A percentile compares a stretch with the other conserved stretches of the same genome.
These are phyloP conservation scores for Nicotiana otophora DNA, from an alignment of 257 asterid genomes.

Conservation along the genomic window DNA sequence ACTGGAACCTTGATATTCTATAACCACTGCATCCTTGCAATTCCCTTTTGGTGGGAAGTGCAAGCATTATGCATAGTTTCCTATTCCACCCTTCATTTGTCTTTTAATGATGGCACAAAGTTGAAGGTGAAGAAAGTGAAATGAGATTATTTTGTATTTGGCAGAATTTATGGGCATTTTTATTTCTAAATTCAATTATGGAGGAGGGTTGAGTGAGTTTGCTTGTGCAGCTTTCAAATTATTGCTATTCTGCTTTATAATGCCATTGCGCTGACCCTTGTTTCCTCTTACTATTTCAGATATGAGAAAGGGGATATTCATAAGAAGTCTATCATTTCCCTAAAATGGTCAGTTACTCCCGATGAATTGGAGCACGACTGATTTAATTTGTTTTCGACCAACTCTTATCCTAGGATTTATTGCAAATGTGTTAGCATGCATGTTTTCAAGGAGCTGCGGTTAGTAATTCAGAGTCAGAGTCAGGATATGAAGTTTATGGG, in stretches of 20 bases:
- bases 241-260: background rate
- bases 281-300: conserved; percentile 31
- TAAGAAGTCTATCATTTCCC: conserved; percentile 79
- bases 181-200: too few species aligned
- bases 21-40: too few species aligned
- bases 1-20: too few species aligned
- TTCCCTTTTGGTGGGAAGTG: too few species aligned
- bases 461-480: too few species aligned
- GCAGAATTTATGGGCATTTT: background rate
- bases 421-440: background rate
- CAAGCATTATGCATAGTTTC: too few species aligned
- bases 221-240: background rate
- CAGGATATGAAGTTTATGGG: too few species aligned
- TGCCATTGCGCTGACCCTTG: background rate
- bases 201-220: conserved; percentile 69
- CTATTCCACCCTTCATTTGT: background rate
- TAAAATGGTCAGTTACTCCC: conserved; percentile 77
- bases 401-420: background rate
- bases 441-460: background rate
- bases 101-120: background rate
- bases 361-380: conserved; percentile 89
- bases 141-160: background rate
- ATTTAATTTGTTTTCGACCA: background rate
- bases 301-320: conserved; percentile 85
- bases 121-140: background rate